Percentiles rank a stretch among this genome's conserved stretches.
Conservation (phyloP, 2,329 filamentous ascomycete species). For the Penicillium italicum region DNA sequence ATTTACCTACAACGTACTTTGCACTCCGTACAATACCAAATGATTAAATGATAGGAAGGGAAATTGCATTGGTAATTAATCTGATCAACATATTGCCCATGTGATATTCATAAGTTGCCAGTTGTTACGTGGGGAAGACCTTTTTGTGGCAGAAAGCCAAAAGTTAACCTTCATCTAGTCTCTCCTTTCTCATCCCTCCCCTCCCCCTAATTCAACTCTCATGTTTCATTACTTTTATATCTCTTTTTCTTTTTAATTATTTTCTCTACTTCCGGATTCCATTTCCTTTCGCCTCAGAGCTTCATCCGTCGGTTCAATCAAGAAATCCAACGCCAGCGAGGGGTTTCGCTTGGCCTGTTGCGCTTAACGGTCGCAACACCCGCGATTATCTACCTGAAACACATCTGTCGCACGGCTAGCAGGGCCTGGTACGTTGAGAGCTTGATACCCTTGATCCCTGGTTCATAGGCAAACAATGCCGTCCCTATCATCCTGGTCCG, state of each 20-base stretch:
- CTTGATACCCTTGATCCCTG: background rate
- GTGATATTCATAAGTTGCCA: background rate
- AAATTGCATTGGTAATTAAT: background rate
- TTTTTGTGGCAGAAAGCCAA: slow-evolving; percentile 8
- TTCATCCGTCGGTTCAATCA: slow-evolving; percentile 7
- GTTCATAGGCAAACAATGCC: slow-evolving; percentile 1
- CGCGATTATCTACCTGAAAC: slow-evolving; percentile 24
- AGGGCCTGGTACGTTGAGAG: slow-evolving; percentile 11
- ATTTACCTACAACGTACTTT: background rate
- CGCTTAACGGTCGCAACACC: slow-evolving; percentile 21
- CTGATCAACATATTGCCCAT: background rate
- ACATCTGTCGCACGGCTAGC: slow-evolving; percentile 6
- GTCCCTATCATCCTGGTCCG: background rate
- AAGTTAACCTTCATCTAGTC: background rate
- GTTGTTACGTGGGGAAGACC: slow-evolving; percentile 5
- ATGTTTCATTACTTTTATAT: background rate
- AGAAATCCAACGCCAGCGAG: slow-evolving; percentile 19
- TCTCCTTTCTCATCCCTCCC: slow-evolving; percentile 12
- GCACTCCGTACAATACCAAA: too few relatives aligned
- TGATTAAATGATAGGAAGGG: background rate
- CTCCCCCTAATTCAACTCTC: background rate
- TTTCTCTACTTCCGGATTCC: background rate
- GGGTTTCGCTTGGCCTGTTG: slow-evolving; percentile 18
- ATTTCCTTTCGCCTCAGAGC: background rate
- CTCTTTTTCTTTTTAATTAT: background rate